Percentiles rank a stretch among this genome's conserved stretches.
Evolutionary conservation across 1,284 basidiomycete genomes (phyloP).

Genomic region (Erythrobasidium hasegawianum): DNA sequence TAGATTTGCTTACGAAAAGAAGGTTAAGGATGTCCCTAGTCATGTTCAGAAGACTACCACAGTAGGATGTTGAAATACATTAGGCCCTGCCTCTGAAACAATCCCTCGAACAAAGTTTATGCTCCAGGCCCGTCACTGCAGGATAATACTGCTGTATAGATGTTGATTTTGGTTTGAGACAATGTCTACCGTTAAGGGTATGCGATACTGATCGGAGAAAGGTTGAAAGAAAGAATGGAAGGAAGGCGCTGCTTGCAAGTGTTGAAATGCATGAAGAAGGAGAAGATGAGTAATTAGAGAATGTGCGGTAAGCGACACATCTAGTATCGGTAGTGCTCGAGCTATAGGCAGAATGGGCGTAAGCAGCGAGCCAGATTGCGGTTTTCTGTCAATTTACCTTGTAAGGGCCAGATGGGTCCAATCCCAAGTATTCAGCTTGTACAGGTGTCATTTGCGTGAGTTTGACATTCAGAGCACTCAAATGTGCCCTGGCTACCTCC

Average conservation of each 20-base stretch:
- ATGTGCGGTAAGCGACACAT: not conserved
- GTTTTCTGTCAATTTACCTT: constrained; percentile 49
- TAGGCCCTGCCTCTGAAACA: too few species aligned
- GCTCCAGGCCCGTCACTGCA: too few species aligned
- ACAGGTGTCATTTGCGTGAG: constrained; percentile 24
- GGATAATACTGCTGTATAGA: too few species aligned
- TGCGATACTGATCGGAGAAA: not conserved
- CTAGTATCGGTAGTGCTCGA: constrained; percentile 30
- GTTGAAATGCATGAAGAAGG: constrained; percentile 30
- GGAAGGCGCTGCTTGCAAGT: constrained; percentile 23
- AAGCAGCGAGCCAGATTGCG: too few species aligned
- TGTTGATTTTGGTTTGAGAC: constrained; percentile 1
- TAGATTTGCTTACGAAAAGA: too few species aligned
- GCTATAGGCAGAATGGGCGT: not conserved
- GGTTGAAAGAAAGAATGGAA: not conserved
- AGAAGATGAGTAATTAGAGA: not conserved
- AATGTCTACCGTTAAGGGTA: constrained; percentile 32
- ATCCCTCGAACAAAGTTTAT: too few species aligned
- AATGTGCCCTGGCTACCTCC: constrained; percentile 95
- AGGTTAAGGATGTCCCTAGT: too few species aligned
- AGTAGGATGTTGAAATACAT: too few species aligned
- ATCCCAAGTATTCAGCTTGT: constrained; percentile 89
- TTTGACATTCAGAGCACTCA: constrained; percentile 52
- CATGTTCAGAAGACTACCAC: too few species aligned
- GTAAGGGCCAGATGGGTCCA: constrained; percentile 86